Percentiles rank a stretch among this genome's conserved stretches.
Evolutionary conservation across 2,329 filamentous ascomycete genomes (phyloP).

Genomic region (Metarhizium rileyi): DNA sequence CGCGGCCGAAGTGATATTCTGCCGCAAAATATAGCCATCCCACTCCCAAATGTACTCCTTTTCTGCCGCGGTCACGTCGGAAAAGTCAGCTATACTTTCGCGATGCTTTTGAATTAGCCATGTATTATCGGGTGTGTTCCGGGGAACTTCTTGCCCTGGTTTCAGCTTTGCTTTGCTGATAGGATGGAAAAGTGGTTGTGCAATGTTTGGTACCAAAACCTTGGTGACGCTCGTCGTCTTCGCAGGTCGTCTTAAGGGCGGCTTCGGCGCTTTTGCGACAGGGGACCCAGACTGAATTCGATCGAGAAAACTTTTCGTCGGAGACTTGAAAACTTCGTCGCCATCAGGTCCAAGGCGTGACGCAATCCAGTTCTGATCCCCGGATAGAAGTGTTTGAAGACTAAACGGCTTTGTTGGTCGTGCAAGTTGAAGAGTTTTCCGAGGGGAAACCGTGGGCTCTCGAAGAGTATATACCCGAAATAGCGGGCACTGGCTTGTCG

Average conservation of each 20-base stretch:
- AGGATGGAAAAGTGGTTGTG: constrained; percentile 46
- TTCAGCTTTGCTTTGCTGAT: constrained; percentile 43
- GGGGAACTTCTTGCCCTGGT: constrained; percentile 37
- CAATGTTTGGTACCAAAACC: constrained; percentile 37
- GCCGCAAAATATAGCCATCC: constrained; percentile 44
- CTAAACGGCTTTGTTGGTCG: constrained; percentile 34
- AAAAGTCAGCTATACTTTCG: constrained; percentile 47
- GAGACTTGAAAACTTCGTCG: constrained; percentile 17
- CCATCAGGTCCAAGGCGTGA: constrained; percentile 29
- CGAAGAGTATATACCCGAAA: constrained; percentile 28
- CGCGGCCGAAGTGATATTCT: constrained; percentile 40
- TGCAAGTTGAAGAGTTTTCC: constrained; percentile 32
- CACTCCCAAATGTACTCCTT: constrained; percentile 50
- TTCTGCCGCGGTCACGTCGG: constrained; percentile 42
- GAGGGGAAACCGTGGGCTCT: constrained; percentile 18
- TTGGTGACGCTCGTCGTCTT: constrained; percentile 15
- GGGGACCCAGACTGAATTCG: constrained; percentile 17
- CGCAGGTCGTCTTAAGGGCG: constrained; percentile 6
- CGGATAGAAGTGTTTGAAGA: constrained; percentile 32
- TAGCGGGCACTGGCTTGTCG: constrained; percentile 25
- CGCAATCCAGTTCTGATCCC: constrained; percentile 36
- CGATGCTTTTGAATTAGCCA: constrained; percentile 52
- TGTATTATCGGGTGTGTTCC: constrained; percentile 33
- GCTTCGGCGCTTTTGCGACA: constrained; percentile 8
- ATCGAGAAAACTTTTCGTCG: constrained; percentile 13